Evolutionary conservation across 495 filamentous ascomycete species (phyloP).

Genomic region (Schizothecium vesticola): DNA sequence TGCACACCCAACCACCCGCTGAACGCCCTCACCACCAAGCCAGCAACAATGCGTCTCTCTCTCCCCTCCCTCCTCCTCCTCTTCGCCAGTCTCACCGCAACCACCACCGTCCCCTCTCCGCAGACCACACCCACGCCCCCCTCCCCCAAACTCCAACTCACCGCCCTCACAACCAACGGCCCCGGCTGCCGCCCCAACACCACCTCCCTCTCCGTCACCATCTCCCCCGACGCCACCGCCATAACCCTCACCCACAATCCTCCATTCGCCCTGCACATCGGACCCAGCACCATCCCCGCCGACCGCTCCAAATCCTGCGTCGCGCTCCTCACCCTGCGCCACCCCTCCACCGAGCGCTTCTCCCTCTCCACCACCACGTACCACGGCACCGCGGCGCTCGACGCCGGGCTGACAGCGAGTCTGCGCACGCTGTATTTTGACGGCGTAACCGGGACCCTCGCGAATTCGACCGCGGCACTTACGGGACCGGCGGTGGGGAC

Average conservation of each 20-base stretch:
- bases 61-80: background rate
- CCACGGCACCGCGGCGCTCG: background rate
- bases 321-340: background rate
- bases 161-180: background rate
- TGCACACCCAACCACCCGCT: background rate
- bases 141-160: background rate
- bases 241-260: background rate
- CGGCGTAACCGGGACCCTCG: background rate
- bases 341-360: background rate
- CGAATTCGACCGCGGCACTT: background rate
- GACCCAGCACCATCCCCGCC: background rate
- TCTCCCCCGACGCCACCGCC: background rate
- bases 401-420: background rate
- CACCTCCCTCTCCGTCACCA: background rate
- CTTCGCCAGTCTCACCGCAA: background rate
- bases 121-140: background rate
- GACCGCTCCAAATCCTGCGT: background rate
- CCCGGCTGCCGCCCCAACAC: background rate
- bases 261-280: background rate
- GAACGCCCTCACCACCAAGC: background rate
- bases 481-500: background rate
- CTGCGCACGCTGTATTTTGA: background rate
- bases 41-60: background rate
- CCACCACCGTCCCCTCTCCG: background rate
- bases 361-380: background rate